Evolutionary conservation across 805 yeast genomes (phyloP).

Genomic region (Starmerella apicola): DNA sequence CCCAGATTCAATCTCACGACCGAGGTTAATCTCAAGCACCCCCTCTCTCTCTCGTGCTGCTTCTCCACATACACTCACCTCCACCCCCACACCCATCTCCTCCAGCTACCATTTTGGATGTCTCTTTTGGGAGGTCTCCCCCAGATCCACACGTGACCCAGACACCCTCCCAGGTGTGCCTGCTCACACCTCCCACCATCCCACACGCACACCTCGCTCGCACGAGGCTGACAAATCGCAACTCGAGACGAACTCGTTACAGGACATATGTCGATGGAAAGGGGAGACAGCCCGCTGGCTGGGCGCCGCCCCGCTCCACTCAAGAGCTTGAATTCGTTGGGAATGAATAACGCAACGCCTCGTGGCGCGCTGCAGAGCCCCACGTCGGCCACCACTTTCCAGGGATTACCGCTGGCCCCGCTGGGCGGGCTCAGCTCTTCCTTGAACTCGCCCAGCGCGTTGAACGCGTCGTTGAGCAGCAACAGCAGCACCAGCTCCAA

Average conservation of each 20-base stretch:
- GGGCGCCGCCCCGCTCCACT: slow-evolving; percentile 19
- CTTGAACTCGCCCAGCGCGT: not conserved
- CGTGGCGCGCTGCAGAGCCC: not conserved
- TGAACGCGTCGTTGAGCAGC: not conserved
- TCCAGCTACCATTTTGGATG: too few relatives aligned
- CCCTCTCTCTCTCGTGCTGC: too few relatives aligned
- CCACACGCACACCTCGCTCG: too few relatives aligned
- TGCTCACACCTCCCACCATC: too few relatives aligned
- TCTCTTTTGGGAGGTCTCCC: too few relatives aligned
- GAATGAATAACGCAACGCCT: not conserved
- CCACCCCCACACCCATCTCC: too few relatives aligned
- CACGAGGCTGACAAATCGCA: slow-evolving; percentile 9
- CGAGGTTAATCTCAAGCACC: too few relatives aligned
- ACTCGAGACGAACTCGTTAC: slow-evolving; percentile 1
- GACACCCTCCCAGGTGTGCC: too few relatives aligned
- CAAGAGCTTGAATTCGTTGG: slow-evolving; percentile 2
- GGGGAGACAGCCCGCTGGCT: slow-evolving; percentile 23
- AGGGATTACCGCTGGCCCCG: not conserved
- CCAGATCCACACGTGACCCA: too few relatives aligned
- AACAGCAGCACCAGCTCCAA: too few relatives aligned
- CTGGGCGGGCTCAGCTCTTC: slow-evolving; percentile 1
- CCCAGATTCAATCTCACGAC: too few relatives aligned
- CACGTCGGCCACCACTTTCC: not conserved
- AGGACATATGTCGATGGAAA: slow-evolving; percentile 17
- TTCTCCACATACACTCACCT: too few relatives aligned